Percentiles rank a stretch among this genome's conserved stretches.
phyloP scores from a whole-genome alignment of 176 grass and related monocot genomes.

The Triticum turgidum region DNA sequence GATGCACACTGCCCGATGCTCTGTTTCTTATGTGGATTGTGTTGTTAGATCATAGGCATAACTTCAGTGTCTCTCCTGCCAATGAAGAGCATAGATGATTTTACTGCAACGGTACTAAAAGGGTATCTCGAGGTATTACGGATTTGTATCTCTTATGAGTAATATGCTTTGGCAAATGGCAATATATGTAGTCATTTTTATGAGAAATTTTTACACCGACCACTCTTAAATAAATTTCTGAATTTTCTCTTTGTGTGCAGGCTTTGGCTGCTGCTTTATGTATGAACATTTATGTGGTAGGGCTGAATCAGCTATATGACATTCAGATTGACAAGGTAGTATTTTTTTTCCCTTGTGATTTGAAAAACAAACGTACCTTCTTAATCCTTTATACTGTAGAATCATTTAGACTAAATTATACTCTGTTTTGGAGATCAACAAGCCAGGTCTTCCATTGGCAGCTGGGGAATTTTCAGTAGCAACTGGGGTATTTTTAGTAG shows the following conservation, averaged over 20 bases:
- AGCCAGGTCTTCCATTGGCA: slow-evolving; percentile 73
- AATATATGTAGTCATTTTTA: neutral
- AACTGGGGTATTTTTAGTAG: slow-evolving; percentile 53
- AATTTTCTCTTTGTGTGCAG: slow-evolving; percentile 26
- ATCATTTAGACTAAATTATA: slow-evolving; percentile 12
- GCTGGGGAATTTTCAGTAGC: slow-evolving; percentile 64
- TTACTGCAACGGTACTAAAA: slow-evolving; percentile 40
- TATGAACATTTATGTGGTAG: slow-evolving; percentile 91
- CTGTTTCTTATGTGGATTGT: slow-evolving; percentile 6
- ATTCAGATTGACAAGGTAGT: slow-evolving; percentile 81
- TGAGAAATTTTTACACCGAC: neutral
- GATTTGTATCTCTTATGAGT: neutral
- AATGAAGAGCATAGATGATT: slow-evolving; percentile 49
- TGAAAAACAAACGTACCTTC: neutral
- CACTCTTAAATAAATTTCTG: neutral
- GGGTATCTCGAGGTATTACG: slow-evolving; percentile 58
- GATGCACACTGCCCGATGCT: neutral
- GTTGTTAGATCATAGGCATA: slow-evolving; percentile 63
- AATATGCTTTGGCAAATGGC: neutral
- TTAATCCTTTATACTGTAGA: neutral
- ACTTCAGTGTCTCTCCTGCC: slow-evolving; percentile 77
- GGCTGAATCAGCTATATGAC: slow-evolving; percentile 80
- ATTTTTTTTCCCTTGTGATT: neutral
- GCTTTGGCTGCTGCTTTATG: slow-evolving; percentile 65
- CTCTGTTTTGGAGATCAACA: slow-evolving; percentile 58